phyloP scores from a whole-genome alignment of 176 grass and related monocot species.

The Puya raimondii region DNA sequence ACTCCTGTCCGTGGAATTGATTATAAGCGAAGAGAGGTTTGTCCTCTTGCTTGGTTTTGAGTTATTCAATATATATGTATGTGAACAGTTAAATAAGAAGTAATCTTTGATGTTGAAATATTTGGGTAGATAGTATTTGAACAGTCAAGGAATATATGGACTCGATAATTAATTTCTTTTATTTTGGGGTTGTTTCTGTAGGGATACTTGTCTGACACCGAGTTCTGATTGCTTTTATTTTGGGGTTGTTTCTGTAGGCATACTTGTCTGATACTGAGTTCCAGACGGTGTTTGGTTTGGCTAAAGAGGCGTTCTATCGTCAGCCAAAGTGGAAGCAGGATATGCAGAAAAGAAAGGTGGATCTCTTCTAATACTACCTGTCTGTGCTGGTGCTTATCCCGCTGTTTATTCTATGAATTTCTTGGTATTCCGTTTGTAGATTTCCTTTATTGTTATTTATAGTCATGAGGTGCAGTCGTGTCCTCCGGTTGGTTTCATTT shows the following conservation, averaged over 20 bases:
- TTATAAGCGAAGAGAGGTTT: slow-evolving; percentile 89
- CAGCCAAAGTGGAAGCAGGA: slow-evolving; percentile 98
- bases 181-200: slow-evolving; percentile 26
- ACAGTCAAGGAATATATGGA: neutral
- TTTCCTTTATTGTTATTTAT: neutral
- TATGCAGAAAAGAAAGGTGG: slow-evolving; percentile 71
- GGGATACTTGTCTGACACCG: slow-evolving; percentile 74
- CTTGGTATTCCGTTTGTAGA: neutral
- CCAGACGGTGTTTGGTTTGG: slow-evolving; percentile 57
- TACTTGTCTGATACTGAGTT: slow-evolving; percentile 83
- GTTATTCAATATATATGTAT: too few relatives aligned
- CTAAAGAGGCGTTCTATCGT: slow-evolving; percentile 66
- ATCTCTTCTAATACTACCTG: slow-evolving; percentile 50
- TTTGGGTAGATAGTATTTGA: neutral
- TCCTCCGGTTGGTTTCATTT: neutral
- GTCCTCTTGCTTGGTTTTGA: neutral
- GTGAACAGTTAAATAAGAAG: too few relatives aligned
- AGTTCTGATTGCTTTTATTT: slow-evolving; percentile 20
- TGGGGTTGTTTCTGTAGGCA: slow-evolving; percentile 39
- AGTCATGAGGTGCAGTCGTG: neutral
- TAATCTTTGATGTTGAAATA: neutral
- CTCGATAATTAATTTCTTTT: neutral
- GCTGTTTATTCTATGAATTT: neutral
- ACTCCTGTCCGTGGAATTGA: slow-evolving; percentile 78
- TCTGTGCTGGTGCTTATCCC: too few relatives aligned